phyloP scores from a whole-genome alignment of 441 rosid species.

The Croton setiger region DNA sequence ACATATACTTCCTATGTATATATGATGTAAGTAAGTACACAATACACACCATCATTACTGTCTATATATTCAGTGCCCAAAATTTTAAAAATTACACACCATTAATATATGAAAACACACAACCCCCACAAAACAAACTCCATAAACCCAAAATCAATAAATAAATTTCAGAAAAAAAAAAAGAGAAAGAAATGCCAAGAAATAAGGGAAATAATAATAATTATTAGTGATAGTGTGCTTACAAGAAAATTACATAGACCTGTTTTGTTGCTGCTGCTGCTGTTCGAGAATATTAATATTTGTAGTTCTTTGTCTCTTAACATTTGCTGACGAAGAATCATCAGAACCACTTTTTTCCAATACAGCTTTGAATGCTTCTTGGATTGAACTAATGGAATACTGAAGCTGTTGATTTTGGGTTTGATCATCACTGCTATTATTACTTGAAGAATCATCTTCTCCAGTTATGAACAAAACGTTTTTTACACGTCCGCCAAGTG shows the following conservation, averaged over 20 bases:
- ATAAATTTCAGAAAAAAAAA: conserved; percentile 4
- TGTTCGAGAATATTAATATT: conserved; percentile 42
- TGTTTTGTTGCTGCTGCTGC: conserved; percentile 32
- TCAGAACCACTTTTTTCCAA: conserved; percentile 79
- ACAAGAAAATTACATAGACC: conserved; percentile 33
- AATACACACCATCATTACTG: conserved; percentile 31
- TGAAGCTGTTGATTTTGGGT: conserved; percentile 45
- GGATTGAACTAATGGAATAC: conserved; percentile 63
- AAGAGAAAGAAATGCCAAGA: conserved; percentile 11
- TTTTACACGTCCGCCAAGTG: conserved; percentile 84
- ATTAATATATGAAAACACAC: conserved; percentile 14
- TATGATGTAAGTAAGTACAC: conserved; percentile 25
- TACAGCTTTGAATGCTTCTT: conserved; percentile 86
- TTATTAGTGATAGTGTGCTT: conserved; percentile 15
- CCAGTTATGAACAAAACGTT: conserved; percentile 84
- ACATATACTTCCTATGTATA: neutral
- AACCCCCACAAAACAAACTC: conserved; percentile 18
- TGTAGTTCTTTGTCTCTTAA: conserved; percentile 84
- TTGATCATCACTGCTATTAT: conserved; percentile 32
- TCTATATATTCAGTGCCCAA: conserved; percentile 14
- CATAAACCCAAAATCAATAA: neutral
- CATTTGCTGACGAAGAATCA: conserved; percentile 68
- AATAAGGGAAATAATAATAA: neutral
- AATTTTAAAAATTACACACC: conserved; percentile 16
- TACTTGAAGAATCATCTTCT: conserved; percentile 52